Percentiles rank a stretch among this genome's conserved stretches.
These are phyloP conservation scores for Batrachochytrium dendrobatidis DNA, from an alignment of 371 early-diverging fungal species.

Conservation along the genomic window DNA sequence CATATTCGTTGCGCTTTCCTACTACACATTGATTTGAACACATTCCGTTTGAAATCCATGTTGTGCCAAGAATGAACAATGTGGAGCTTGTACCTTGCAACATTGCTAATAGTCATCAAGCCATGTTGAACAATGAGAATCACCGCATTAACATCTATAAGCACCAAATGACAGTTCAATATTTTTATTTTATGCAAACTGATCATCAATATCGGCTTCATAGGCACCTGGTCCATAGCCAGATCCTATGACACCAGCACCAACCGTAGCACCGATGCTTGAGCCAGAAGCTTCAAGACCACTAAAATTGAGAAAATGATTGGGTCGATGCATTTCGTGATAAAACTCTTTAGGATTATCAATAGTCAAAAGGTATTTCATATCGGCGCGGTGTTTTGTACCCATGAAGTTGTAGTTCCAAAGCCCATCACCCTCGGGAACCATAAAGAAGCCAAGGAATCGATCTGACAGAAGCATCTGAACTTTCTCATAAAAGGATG, in stretches of 20 bases:
- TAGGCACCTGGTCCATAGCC: too few species aligned
- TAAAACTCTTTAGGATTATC: constrained; percentile 95
- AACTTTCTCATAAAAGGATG: constrained; percentile 87
- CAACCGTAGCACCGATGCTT: constrained; percentile 31
- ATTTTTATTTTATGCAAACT: constrained; percentile 3
- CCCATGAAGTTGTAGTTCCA: constrained; percentile 99
- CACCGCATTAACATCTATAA: too few species aligned
- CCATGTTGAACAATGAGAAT: too few species aligned
- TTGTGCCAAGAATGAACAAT: too few species aligned
- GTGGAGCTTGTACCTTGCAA: too few species aligned
- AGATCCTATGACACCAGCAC: too few species aligned
- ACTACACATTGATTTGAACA: too few species aligned
- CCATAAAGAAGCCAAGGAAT: constrained; percentile 97
- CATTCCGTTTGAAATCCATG: too few species aligned
- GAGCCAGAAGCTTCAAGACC: constrained; percentile 62
- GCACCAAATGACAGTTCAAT: too few species aligned
- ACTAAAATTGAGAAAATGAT: constrained; percentile 92
- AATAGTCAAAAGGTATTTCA: constrained; percentile 82
- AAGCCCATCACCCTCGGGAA: constrained; percentile 77
- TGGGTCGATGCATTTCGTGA: constrained; percentile 90
- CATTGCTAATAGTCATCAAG: too few species aligned
- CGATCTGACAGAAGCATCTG: constrained; percentile 91
- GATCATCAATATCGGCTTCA: constrained; percentile 3
- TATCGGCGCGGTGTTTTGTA: constrained; percentile 77
- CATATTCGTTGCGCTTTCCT: too few species aligned